Percentiles rank a stretch among this genome's conserved stretches.
phyloP scores from a whole-genome alignment of 1,139 yeast genomes.

The Nematodospora anomalae region DNA sequence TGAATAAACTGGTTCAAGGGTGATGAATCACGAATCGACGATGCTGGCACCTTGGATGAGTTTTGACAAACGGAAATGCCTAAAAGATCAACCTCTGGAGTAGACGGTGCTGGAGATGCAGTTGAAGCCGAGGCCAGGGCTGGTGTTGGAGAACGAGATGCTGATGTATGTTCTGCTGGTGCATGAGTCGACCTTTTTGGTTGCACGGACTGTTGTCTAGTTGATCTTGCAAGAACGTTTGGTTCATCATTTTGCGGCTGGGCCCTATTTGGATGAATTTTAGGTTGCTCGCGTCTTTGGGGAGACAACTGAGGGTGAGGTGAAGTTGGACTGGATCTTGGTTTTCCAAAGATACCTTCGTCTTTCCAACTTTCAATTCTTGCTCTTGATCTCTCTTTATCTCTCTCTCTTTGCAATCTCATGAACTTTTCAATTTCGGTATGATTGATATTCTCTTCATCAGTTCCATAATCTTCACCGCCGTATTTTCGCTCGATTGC shows the following conservation, averaged over 20 bases:
- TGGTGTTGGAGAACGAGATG: not conserved
- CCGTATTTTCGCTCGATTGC: constrained; percentile 38
- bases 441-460: constrained; percentile 44
- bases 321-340: constrained; percentile 1
- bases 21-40: constrained; percentile 12
- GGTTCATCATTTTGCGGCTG: not conserved
- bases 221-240: not conserved
- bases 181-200: constrained; percentile 4
- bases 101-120: constrained; percentile 1
- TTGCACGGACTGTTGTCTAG: constrained; percentile 2
- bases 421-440: constrained; percentile 44
- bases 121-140: not conserved
- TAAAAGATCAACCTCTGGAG: constrained; percentile 27
- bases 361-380: constrained; percentile 21
- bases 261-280: not conserved
- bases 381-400: constrained; percentile 33
- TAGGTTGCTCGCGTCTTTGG: constrained; percentile 2
- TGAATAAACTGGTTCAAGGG: constrained; percentile 44
- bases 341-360: not conserved
- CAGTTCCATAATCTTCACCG: constrained; percentile 47
- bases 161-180: not conserved
- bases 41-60: constrained; percentile 1
- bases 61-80: constrained; percentile 14
- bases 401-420: constrained; percentile 39
- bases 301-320: constrained; percentile 6